Percentiles rank a stretch among this genome's conserved stretches.
phyloP scores from a whole-genome alignment of 2,329 filamentous ascomycete species.

The Colletotrichum endophyticum region DNA sequence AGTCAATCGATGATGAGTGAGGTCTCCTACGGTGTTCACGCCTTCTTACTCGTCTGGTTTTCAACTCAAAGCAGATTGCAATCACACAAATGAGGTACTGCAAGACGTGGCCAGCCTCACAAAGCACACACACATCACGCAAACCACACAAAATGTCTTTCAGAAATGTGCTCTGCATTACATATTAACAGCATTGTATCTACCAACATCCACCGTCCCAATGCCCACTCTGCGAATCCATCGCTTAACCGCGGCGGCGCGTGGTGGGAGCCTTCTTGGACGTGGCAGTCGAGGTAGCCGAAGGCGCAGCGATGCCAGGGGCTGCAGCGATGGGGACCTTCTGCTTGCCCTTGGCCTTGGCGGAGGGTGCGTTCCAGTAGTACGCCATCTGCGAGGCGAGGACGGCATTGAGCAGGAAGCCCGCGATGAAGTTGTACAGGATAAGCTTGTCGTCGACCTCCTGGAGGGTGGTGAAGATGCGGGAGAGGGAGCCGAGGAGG shows the following conservation, averaged over 20 bases:
- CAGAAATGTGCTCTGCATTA: background rate
- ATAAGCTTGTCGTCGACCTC: constrained; percentile 98
- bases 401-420: constrained; percentile 87
- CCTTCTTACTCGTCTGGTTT: accelerated
- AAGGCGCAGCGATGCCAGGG: background rate
- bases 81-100: background rate
- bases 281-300: constrained; percentile 28
- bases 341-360: constrained; percentile 48
- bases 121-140: background rate
- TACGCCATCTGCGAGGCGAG: constrained; percentile 91
- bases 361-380: constrained; percentile 83
- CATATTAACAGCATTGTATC: constrained; percentile 5
- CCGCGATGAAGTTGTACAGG: constrained; percentile 91
- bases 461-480: constrained; percentile 97
- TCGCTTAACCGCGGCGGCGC: constrained; percentile 44
- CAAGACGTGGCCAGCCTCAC: accelerated
- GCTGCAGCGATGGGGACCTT: constrained; percentile 31
- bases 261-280: constrained; percentile 47
- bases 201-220: background rate
- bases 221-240: background rate
- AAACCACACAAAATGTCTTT: background rate
- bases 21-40: background rate
- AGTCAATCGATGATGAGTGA: background rate
- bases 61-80: background rate
- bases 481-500: constrained; percentile 86